Conservation (phyloP, 768 basidiomycete species). For the Russula ochroleuca region DNA sequence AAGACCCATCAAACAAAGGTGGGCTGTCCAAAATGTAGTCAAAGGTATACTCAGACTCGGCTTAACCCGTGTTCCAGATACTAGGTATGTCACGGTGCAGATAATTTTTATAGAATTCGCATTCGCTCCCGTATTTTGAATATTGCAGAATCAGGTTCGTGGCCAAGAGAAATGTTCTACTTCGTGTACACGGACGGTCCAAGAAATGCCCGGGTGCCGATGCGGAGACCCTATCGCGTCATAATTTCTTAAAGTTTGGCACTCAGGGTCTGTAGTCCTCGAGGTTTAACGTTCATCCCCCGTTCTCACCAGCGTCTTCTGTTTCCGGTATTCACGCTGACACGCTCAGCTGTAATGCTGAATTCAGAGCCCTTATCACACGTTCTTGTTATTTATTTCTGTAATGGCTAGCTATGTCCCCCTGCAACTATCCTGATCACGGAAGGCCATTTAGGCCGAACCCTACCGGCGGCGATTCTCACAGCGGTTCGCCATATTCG, state of each 20-base stretch:
- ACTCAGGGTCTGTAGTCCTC: slow-evolving; percentile 2
- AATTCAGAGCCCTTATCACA: slow-evolving; percentile 13
- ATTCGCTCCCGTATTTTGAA: slow-evolving; percentile 1
- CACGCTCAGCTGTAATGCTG: neutral
- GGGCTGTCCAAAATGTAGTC: too few species aligned
- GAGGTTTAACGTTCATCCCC: slow-evolving; percentile 9
- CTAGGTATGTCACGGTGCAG: too few species aligned
- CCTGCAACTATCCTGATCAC: slow-evolving; percentile 22
- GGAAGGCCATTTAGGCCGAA: slow-evolving; percentile 19
- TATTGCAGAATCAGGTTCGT: slow-evolving; percentile 17
- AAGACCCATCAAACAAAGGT: too few species aligned
- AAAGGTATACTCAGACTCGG: too few species aligned
- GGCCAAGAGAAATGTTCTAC: slow-evolving; percentile 7
- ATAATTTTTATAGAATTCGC: too few species aligned
- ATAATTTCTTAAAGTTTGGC: slow-evolving; percentile 21
- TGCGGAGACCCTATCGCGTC: slow-evolving; percentile 22
- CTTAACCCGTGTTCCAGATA: too few species aligned
- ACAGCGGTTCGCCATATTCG: slow-evolving; percentile 24
- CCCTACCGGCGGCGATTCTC: slow-evolving; percentile 20
- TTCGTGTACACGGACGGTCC: neutral
- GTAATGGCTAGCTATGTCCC: slow-evolving; percentile 24
- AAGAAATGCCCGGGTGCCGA: slow-evolving; percentile 18
- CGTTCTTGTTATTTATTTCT: slow-evolving; percentile 25
- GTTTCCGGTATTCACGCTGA: neutral
- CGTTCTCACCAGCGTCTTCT: neutral